Conservation (phyloP, 257 asterid species). For the Petunia secreta region DNA sequence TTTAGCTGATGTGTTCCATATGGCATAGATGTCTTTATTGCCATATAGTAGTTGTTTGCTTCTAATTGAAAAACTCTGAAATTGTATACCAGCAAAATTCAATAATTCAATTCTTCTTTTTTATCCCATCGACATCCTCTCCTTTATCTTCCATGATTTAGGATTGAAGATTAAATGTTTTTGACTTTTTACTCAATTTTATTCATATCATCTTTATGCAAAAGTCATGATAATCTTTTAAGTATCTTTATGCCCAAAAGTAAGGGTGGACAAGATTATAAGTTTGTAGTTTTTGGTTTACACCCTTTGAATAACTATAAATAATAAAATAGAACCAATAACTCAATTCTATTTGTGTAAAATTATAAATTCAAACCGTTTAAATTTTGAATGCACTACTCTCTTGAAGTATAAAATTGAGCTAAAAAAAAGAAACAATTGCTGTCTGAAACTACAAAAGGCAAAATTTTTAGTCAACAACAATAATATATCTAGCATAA, state of each 20-base stretch:
- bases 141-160: not conserved
- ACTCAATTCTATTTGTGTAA: no score
- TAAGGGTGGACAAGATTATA: no score
- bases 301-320: no score
- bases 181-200: not conserved
- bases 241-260: not conserved
- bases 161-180: not conserved
- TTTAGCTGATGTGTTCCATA: not conserved
- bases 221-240: not conserved
- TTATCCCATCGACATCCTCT: not conserved
- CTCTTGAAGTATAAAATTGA: no score
- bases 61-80: conserved; percentile 15
- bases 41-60: not conserved
- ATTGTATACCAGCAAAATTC: not conserved
- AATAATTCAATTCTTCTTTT: not conserved
- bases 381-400: no score
- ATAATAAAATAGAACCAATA: no score
- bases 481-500: no score
- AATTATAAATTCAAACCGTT: no score
- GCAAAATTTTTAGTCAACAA: not conserved
- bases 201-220: conserved; percentile 4
- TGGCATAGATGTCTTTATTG: not conserved
- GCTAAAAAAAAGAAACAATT: no score
- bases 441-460: not conserved
- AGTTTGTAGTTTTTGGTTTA: no score